Evolutionary conservation across 176 grass and related monocot genomes (phyloP).

Genomic region (Avena eriantha): DNA sequence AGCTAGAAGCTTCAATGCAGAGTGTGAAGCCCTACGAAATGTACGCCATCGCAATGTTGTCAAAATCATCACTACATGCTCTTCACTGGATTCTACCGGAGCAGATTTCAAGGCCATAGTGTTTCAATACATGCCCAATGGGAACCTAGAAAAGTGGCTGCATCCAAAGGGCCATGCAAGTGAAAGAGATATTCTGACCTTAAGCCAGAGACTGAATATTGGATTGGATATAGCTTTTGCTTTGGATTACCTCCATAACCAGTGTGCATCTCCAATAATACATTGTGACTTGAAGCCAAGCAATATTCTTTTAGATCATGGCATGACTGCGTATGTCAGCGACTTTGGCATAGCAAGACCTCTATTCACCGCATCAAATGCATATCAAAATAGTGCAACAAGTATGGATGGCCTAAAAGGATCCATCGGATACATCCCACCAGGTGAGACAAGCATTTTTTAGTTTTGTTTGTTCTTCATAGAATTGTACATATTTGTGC

Average conservation of each 20-base stretch:
- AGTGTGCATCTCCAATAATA: constrained; percentile 34
- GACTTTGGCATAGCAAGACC: constrained; percentile 56
- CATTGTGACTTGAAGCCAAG: constrained; percentile 57
- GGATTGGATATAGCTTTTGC: constrained; percentile 37
- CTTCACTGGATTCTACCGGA: constrained; percentile 42
- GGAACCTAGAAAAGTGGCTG: constrained; percentile 71
- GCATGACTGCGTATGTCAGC: constrained; percentile 31
- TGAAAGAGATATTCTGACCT: constrained; percentile 1
- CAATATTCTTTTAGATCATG: constrained; percentile 53
- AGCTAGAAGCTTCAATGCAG: constrained; percentile 53
- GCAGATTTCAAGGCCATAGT: constrained; percentile 70
- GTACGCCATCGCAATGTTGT: constrained; percentile 57
- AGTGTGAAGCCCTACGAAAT: constrained; percentile 61
- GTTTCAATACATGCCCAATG: constrained; percentile 56
- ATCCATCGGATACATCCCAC: constrained; percentile 59
- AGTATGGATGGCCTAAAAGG: constrained; percentile 41
- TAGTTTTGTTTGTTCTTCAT: not conserved
- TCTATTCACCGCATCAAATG: constrained; percentile 19
- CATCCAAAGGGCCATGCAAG: constrained; percentile 32
- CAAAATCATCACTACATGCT: constrained; percentile 61
- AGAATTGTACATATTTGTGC: not conserved
- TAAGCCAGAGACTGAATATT: constrained; percentile 42
- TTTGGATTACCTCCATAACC: constrained; percentile 62
- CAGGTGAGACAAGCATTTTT: constrained; percentile 29
- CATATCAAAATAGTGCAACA: not conserved